These are phyloP conservation scores for Rhizophora mangle DNA, from an alignment of 345 rosid species.

Conservation along the genomic window DNA sequence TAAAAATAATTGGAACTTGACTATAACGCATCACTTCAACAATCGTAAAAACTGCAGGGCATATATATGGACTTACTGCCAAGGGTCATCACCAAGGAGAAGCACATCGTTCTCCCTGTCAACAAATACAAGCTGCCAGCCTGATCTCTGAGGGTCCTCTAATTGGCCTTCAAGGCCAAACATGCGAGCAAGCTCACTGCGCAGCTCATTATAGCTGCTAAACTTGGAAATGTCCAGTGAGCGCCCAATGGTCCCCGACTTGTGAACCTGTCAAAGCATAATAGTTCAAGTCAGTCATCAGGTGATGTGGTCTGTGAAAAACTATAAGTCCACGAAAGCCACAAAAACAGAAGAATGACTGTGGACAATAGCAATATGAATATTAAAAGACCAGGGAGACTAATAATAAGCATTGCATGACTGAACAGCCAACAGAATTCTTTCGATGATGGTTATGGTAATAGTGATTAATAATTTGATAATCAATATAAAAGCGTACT, in stretches of 20 bases:
- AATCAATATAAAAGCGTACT: too few species aligned
- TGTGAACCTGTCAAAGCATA: slow-evolving; percentile 36
- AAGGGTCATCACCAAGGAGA: slow-evolving; percentile 54
- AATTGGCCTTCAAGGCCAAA: slow-evolving; percentile 55
- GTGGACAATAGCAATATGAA: background rate
- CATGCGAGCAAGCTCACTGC: slow-evolving; percentile 43
- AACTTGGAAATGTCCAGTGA: slow-evolving; percentile 49
- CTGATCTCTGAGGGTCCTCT: slow-evolving; percentile 55
- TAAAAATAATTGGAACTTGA: background rate
- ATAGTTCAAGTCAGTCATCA: slow-evolving; percentile 3
- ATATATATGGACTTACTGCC: slow-evolving; percentile 37
- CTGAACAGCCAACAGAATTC: too few species aligned
- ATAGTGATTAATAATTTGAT: too few species aligned
- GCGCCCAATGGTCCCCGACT: slow-evolving; percentile 45
- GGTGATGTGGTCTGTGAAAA: background rate
- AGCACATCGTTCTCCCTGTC: slow-evolving; percentile 55
- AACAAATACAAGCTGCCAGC: slow-evolving; percentile 61
- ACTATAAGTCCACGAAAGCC: background rate
- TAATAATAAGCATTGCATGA: too few species aligned
- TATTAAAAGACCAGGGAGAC: too few species aligned
- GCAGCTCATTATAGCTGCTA: slow-evolving; percentile 49
- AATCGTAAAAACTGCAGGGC: background rate
- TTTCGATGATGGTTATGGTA: too few species aligned
- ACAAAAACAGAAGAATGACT: background rate
- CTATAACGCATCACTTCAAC: background rate